Conservation (phyloP, 805 yeast genomes). For the Cyberlindnera americana region DNA sequence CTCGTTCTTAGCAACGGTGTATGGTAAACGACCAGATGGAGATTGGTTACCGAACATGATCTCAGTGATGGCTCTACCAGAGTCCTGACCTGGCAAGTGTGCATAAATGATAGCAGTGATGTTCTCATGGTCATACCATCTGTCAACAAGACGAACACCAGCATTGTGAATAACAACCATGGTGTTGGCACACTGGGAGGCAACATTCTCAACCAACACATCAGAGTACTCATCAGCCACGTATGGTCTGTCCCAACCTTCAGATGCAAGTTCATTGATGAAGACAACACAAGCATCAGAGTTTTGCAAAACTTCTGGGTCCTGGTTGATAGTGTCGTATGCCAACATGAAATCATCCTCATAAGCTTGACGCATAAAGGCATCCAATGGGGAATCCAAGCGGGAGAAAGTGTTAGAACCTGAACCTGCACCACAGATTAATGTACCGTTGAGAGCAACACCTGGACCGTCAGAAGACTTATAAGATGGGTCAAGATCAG, state of each 20-base stretch:
- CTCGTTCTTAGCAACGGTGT: conserved; percentile 11
- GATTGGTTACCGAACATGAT: conserved; percentile 11
- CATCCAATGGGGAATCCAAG: conserved; percentile 7
- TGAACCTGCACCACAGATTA: conserved; percentile 10
- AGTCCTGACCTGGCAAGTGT: conserved; percentile 12
- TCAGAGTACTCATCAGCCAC: conserved; percentile 12
- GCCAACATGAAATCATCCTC: conserved; percentile 5
- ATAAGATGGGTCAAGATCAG: conserved; percentile 1
- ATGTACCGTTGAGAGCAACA: conserved; percentile 10
- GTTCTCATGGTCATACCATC: conserved; percentile 11
- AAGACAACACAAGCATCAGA: conserved; percentile 11
- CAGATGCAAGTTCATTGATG: conserved; percentile 8
- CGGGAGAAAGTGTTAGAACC: conserved; percentile 1
- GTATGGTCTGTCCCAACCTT: conserved; percentile 12
- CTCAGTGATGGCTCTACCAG: conserved; percentile 10
- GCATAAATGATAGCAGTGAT: conserved; percentile 10
- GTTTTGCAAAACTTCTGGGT: conserved; percentile 5
- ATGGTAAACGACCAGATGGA: conserved; percentile 11
- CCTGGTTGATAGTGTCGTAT: conserved; percentile 3
- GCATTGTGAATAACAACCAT: conserved; percentile 12
- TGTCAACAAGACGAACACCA: conserved; percentile 11
- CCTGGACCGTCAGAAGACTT: conserved; percentile 3
- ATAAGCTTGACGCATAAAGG: conserved; percentile 4
- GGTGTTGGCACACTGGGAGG: conserved; percentile 9
- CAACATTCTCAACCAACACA: conserved; percentile 6